Evolutionary conservation across 192 early-diverging fungal species (phyloP).

Genomic region (Diversispora eburnea): DNA sequence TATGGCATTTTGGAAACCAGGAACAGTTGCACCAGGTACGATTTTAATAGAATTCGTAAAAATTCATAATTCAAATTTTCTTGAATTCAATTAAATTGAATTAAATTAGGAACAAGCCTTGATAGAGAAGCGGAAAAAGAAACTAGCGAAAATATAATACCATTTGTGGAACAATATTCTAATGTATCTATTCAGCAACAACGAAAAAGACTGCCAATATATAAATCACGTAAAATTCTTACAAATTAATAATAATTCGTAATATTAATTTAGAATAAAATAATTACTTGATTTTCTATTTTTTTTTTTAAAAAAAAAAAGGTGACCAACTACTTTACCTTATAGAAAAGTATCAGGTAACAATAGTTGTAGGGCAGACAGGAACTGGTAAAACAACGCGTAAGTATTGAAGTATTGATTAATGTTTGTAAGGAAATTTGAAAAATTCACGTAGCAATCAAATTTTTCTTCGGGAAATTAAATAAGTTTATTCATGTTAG

Average conservation of each 20-base stretch:
- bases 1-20: constrained; percentile 63
- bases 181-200: constrained; percentile 72
- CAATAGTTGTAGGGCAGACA: constrained; percentile 72
- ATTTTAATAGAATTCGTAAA: background rate
- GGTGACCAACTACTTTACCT: constrained; percentile 62
- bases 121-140: constrained; percentile 65
- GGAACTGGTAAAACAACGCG: constrained; percentile 83
- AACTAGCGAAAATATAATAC: constrained; percentile 42
- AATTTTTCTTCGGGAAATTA: background rate
- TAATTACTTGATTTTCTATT: background rate
- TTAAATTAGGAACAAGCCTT: constrained; percentile 50
- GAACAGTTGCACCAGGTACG: constrained; percentile 53
- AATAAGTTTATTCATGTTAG: constrained; percentile 32
- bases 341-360: constrained; percentile 63
- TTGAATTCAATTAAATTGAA: background rate
- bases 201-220: constrained; percentile 83
- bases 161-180: constrained; percentile 43
- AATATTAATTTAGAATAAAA: background rate
- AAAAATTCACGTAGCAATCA: background rate
- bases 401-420: constrained; percentile 33
- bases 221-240: constrained; percentile 63
- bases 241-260: background rate
- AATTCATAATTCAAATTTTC: no score
- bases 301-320: background rate
- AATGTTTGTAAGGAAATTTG: background rate